Conservation (phyloP, 176 grass and related monocot genomes). For the Paspalum vaginatum region DNA sequence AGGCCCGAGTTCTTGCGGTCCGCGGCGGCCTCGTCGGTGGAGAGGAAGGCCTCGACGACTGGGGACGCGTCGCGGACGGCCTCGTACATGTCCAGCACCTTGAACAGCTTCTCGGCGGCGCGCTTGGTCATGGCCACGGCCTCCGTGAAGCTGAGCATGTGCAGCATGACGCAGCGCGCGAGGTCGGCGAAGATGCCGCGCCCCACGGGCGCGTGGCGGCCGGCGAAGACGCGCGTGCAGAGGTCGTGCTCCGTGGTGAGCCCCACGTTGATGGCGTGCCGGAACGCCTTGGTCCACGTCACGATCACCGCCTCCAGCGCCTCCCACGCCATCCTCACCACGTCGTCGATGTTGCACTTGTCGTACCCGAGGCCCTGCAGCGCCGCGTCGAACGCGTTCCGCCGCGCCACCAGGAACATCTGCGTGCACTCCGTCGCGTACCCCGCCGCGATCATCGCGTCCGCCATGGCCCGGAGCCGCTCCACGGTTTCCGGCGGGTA, state of each 20-base stretch:
- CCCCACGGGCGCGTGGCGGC: slow-evolving; percentile 34
- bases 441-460: slow-evolving; percentile 61
- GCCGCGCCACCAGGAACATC: slow-evolving; percentile 68
- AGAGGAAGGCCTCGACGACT: slow-evolving; percentile 59
- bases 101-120: slow-evolving; percentile 82
- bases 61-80: slow-evolving; percentile 59
- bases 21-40: background rate
- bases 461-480: slow-evolving; percentile 55
- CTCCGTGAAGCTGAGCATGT: slow-evolving; percentile 83
- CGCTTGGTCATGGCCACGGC: slow-evolving; percentile 68
- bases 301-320: slow-evolving; percentile 68
- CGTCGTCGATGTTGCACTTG: slow-evolving; percentile 48
- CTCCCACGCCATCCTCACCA: slow-evolving; percentile 81
- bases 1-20: background rate
- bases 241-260: slow-evolving; percentile 73
- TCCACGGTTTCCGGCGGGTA: slow-evolving; percentile 58
- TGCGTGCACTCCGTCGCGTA: slow-evolving; percentile 83
- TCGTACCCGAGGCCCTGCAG: slow-evolving; percentile 41
- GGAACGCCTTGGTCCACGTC: slow-evolving; percentile 72
- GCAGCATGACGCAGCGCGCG: slow-evolving; percentile 54
- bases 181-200: slow-evolving; percentile 56
- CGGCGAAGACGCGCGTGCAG: slow-evolving; percentile 56
- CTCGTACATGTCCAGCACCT: slow-evolving; percentile 94
- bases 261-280: slow-evolving; percentile 54
- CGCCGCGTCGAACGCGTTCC: slow-evolving; percentile 54